A percentile compares a stretch with the other conserved stretches of the same genome.
phyloP scores from a whole-genome alignment of 768 basidiomycete species.

The Chiua virens region DNA sequence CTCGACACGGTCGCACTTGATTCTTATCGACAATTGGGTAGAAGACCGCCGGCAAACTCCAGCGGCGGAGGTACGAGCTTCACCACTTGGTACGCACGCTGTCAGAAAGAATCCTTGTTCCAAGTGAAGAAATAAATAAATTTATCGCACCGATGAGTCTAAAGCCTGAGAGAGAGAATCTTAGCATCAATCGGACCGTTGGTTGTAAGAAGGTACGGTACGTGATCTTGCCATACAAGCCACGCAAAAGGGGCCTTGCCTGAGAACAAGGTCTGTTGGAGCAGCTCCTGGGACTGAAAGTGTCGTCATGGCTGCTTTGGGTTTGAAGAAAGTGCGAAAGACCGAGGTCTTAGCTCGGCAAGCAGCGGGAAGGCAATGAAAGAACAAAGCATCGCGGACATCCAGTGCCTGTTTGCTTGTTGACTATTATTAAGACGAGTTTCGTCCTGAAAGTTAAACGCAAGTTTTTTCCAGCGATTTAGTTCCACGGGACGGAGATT shows the following conservation, averaged over 20 bases:
- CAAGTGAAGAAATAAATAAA: constrained; percentile 8
- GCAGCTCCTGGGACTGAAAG: constrained; percentile 6
- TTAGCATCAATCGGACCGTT: constrained; percentile 8
- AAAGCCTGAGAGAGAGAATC: constrained; percentile 28
- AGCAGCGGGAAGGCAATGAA: constrained; percentile 19
- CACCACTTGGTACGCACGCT: constrained; percentile 20
- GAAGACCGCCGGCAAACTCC: constrained; percentile 12
- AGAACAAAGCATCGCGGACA: constrained; percentile 16
- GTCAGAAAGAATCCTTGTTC: constrained; percentile 20
- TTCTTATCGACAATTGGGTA: background rate
- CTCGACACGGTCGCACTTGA: constrained; percentile 13
- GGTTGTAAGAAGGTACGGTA: constrained; percentile 17
- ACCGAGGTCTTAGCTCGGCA: constrained; percentile 21
- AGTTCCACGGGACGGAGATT: constrained; percentile 6
- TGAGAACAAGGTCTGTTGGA: constrained; percentile 21
- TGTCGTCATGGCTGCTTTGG: constrained; percentile 3
- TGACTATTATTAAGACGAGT: background rate
- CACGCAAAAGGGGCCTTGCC: constrained; percentile 16
- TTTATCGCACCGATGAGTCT: constrained; percentile 13
- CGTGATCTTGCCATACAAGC: constrained; percentile 26
- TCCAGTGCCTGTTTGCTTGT: constrained; percentile 4
- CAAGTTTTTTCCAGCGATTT: constrained; percentile 10
- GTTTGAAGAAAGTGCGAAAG: constrained; percentile 13
- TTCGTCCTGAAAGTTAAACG: background rate
- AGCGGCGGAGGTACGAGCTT: constrained; percentile 12